These are phyloP conservation scores for Ophiorrhiza pumila DNA, from an alignment of 257 asterid genomes.

Conservation along the genomic window DNA sequence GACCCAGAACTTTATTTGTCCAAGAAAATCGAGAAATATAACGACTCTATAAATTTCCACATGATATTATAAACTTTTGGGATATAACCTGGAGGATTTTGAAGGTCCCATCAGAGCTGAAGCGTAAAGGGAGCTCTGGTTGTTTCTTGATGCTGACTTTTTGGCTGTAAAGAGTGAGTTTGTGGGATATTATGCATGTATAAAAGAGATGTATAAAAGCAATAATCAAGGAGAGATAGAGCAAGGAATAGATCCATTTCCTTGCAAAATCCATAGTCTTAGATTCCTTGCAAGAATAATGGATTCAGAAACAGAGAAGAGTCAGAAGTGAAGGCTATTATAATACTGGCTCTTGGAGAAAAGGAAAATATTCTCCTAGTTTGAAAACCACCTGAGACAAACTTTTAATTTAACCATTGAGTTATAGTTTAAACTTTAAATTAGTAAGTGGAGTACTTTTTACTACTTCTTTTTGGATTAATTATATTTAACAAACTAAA, in stretches of 20 bases:
- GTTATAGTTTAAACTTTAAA: too few species aligned
- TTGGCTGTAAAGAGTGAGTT: slow-evolving; percentile 41
- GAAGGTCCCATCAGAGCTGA: slow-evolving; percentile 81
- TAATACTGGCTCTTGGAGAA: too few species aligned
- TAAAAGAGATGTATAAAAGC: slow-evolving; percentile 39
- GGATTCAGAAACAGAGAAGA: neutral
- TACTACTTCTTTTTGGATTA: too few species aligned
- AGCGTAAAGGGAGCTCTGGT: slow-evolving; percentile 61
- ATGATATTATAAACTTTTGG: neutral
- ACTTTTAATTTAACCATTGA: too few species aligned
- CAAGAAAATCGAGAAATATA: slow-evolving; percentile 9
- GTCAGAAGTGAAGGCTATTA: neutral
- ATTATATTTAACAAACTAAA: too few species aligned
- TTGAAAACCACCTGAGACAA: too few species aligned
- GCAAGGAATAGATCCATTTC: slow-evolving; percentile 49
- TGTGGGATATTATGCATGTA: slow-evolving; percentile 40
- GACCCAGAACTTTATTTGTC: slow-evolving; percentile 1
- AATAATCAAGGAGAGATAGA: slow-evolving; percentile 36
- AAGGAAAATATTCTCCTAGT: too few species aligned
- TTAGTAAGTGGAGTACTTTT: too few species aligned
- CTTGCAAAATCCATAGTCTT: slow-evolving; percentile 29
- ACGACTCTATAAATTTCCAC: neutral
- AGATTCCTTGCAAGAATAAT: neutral
- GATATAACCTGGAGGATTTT: slow-evolving; percentile 79
- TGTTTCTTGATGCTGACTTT: slow-evolving; percentile 49